Evolutionary conservation across 2,329 filamentous ascomycete genomes (phyloP).

Genomic region (Fusarium sp.): DNA sequence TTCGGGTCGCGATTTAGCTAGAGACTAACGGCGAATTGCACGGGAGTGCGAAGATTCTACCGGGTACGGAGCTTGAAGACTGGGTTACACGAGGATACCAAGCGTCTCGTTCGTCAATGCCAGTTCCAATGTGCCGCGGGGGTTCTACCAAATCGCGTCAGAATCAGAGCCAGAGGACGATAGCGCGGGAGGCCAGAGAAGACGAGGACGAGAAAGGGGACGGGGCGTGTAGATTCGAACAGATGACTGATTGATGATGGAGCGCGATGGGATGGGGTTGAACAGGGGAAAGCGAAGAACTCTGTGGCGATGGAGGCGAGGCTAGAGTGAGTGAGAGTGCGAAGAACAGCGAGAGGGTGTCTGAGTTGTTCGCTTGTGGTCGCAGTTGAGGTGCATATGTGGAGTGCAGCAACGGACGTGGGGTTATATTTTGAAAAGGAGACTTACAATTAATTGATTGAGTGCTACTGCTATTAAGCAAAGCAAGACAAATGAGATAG

Average conservation of each 20-base stretch:
- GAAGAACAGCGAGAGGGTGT: constrained; percentile 46
- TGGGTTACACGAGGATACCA: constrained; percentile 46
- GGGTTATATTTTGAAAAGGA: constrained; percentile 53
- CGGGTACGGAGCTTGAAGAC: constrained; percentile 40
- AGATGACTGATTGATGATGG: constrained; percentile 21
- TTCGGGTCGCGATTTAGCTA: constrained; percentile 35
- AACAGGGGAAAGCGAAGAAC: constrained; percentile 31
- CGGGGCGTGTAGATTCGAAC: constrained; percentile 31
- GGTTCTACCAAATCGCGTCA: constrained; percentile 47
- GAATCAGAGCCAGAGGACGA: constrained; percentile 38
- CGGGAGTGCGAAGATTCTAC: constrained; percentile 37
- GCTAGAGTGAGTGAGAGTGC: constrained; percentile 28
- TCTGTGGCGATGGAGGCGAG: constrained; percentile 25
- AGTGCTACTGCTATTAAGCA: constrained; percentile 7
- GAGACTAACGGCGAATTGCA: constrained; percentile 27
- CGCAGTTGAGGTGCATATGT: constrained; percentile 50
- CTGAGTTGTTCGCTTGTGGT: constrained; percentile 51
- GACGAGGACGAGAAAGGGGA: constrained; percentile 18
- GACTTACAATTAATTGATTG: constrained; percentile 30
- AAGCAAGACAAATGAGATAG: constrained; percentile 31
- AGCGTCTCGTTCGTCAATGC: constrained; percentile 50
- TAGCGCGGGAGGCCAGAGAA: constrained; percentile 18
- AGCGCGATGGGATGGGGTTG: constrained; percentile 32
- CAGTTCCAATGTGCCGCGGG: constrained; percentile 33
- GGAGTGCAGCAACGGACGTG: constrained; percentile 51